phyloP scores from a whole-genome alignment of 805 yeast species.

The Cyberlindnera mississippiensis region DNA sequence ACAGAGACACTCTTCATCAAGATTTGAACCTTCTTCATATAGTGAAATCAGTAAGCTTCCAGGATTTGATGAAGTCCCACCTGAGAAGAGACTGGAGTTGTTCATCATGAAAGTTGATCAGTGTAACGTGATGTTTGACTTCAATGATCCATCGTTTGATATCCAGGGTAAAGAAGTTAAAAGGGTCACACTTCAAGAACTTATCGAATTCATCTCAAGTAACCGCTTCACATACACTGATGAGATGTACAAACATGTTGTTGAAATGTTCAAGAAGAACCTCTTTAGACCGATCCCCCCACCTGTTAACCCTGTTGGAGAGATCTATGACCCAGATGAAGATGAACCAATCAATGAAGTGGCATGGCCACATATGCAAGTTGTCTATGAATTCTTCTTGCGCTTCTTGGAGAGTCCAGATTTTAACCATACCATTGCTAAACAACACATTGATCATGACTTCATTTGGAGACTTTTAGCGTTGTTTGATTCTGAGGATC shows the following conservation, averaged over 20 bases:
- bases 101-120: slow-evolving; percentile 89
- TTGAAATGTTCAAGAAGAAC: slow-evolving; percentile 83
- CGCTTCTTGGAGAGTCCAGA: slow-evolving; percentile 93
- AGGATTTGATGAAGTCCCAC: slow-evolving; percentile 80
- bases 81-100: slow-evolving; percentile 72
- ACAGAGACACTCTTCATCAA: slow-evolving; percentile 85
- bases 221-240: slow-evolving; percentile 84
- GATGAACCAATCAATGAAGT: slow-evolving; percentile 96
- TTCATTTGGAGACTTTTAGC: slow-evolving; percentile 80
- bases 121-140: slow-evolving; percentile 92
- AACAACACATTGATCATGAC: slow-evolving; percentile 88
- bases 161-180: slow-evolving; percentile 91
- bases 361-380: slow-evolving; percentile 99
- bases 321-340: slow-evolving; percentile 95
- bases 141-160: slow-evolving; percentile 88
- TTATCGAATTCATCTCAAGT: slow-evolving; percentile 80
- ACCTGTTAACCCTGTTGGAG: slow-evolving; percentile 96
- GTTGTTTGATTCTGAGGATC: slow-evolving; percentile 93
- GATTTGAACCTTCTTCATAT: slow-evolving; percentile 76
- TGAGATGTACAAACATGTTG: slow-evolving; percentile 84
- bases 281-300: slow-evolving; percentile 97
- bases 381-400: slow-evolving; percentile 90
- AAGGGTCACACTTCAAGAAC: slow-evolving; percentile 79
- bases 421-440: slow-evolving; percentile 89
- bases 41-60: slow-evolving; percentile 75